Base-by-base conservation (phyloP, 208 protist species). In the Herpetomonas tarakana region DNA sequence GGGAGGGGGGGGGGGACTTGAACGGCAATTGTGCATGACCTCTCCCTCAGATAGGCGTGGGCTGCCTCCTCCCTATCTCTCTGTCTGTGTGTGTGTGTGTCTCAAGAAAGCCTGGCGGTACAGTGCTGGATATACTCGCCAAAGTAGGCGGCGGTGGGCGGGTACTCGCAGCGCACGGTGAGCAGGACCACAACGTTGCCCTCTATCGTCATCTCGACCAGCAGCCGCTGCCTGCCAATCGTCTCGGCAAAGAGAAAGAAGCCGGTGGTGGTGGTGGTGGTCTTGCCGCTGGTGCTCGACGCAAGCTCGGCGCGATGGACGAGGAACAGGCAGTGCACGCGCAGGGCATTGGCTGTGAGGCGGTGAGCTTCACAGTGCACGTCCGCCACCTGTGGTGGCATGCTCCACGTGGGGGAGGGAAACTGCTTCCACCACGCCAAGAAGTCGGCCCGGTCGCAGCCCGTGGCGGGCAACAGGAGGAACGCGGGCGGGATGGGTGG, bases 231-330 rank as follows among this genome's bases (percentile, higher is more conserved):
- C 1, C 55, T 58, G 12, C 63, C 58, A 22, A 84, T 68, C 3
- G 83, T 83, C 58, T 90, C 76, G 3, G 73, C 75, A 55, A 62
- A 82, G 2, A 90, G 54, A n/a, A 79, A 72, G 14, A 83, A 30
- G 35, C 35, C 35, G 9, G 35, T 41, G 35, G 35, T 41, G 35
- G 35, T 41, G 35, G 35, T 41, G 35, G 6, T 6, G 6, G 35
- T 59, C 45, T 74, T 18, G 1, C 47, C 38, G 9, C 25, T 41
- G 11, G 25, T 52, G 27, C 44, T 54, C 26, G 54, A 30, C 28
- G 39, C 14, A 1, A 74, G 0, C 38, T 79, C 74, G 24, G 64
- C 58, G 7, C 68, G 51, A 50, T 89, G 72, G 0, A 89, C 76
- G 4, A 89, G 67, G 56, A 73, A 80, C n/a, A 89, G 25, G 35